These are phyloP conservation scores for Coleophoma cylindrospora DNA, from an alignment of 2,329 filamentous ascomycete species.

Conservation along the genomic window DNA sequence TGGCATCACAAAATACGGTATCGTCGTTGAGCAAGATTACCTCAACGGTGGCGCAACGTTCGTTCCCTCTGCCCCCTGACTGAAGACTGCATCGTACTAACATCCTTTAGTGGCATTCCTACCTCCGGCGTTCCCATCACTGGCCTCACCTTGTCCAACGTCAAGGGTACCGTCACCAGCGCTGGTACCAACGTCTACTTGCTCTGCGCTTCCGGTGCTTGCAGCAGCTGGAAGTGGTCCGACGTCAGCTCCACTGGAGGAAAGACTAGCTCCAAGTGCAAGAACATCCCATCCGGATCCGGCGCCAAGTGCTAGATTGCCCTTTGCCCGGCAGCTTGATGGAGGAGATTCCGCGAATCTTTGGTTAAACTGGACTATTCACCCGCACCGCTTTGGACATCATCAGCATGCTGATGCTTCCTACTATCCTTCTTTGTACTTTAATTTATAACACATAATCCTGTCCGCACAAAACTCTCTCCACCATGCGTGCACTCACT, in stretches of 20 bases:
- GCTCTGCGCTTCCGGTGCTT: slow-evolving; percentile 44
- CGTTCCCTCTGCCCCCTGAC: too few relatives aligned
- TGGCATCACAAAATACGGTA: slow-evolving; percentile 46
- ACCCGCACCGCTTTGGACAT: too few relatives aligned
- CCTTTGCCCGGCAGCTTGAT: too few relatives aligned
- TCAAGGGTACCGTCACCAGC: slow-evolving; percentile 36
- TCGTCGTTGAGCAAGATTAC: slow-evolving; percentile 51
- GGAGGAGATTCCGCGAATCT: too few relatives aligned
- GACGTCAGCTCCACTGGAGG: slow-evolving; percentile 44
- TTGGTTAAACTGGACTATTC: too few relatives aligned
- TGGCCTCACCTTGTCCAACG: slow-evolving; percentile 35
- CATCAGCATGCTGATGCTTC: too few relatives aligned
- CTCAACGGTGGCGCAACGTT: slow-evolving; percentile 39
- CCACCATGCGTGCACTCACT: too few relatives aligned
- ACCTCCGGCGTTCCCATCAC: slow-evolving; percentile 45
- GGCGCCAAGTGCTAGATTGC: slow-evolving; percentile 9
- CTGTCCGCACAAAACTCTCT: too few relatives aligned
- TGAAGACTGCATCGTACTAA: too few relatives aligned
- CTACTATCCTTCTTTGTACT: too few relatives aligned
- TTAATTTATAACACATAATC: too few relatives aligned
- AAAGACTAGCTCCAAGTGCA: slow-evolving; percentile 33
- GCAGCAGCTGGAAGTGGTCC: slow-evolving; percentile 46
- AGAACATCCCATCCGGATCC: slow-evolving; percentile 28
- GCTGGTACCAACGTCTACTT: slow-evolving; percentile 39
- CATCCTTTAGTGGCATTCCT: slow-evolving; percentile 27